phyloP scores from a whole-genome alignment of 768 basidiomycete species.

The Lactarius akahatsu region DNA sequence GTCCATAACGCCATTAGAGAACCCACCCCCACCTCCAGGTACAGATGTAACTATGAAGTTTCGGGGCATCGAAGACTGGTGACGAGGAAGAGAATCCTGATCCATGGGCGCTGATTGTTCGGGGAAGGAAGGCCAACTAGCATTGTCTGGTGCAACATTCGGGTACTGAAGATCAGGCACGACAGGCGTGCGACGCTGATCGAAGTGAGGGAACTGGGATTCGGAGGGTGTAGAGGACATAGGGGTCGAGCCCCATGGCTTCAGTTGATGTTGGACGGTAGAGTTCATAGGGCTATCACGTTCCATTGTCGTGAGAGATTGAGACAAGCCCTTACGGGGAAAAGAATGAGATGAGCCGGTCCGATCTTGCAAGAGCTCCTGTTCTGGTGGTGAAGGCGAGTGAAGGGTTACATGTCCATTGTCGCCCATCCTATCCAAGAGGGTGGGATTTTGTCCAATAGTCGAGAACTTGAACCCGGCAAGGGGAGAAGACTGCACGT shows the following conservation, averaged over 20 bases:
- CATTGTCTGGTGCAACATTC: neutral
- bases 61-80: neutral
- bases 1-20: neutral
- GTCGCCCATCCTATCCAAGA: slow-evolving; percentile 17
- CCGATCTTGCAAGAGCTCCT: slow-evolving; percentile 2
- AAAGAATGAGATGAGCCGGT: neutral
- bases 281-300: neutral
- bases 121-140: neutral
- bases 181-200: slow-evolving; percentile 3
- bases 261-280: neutral
- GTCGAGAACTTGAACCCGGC: slow-evolving; percentile 17
- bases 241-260: neutral
- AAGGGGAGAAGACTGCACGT: neutral
- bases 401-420: neutral
- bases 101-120: slow-evolving; percentile 1
- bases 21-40: neutral
- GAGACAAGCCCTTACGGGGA: neutral
- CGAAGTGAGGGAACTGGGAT: neutral
- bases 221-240: neutral
- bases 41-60: neutral
- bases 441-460: slow-evolving; percentile 19
- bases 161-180: slow-evolving; percentile 25
- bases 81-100: neutral
- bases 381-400: neutral
- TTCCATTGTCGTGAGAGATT: neutral